Evolutionary conservation across 306 rosid genomes (phyloP).

Genomic region (Cajanus cajan): DNA sequence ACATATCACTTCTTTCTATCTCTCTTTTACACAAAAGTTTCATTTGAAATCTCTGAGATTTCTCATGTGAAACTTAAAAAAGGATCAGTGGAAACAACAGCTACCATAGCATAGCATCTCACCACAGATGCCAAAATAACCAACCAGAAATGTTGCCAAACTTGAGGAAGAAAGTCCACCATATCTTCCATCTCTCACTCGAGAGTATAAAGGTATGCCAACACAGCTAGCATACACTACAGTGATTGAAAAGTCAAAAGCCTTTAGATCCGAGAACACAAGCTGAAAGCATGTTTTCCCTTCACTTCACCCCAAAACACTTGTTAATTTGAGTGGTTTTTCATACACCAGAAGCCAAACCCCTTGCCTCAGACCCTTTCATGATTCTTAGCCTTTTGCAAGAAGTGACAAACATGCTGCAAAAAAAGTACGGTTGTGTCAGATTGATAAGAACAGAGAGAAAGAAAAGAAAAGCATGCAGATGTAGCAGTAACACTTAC

Average conservation of each 20-base stretch:
- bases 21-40: conserved; percentile 19
- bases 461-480: not conserved
- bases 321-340: not conserved
- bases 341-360: conserved; percentile 75
- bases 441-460: conserved; percentile 2
- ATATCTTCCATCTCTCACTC: conserved; percentile 35
- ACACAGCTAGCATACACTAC: conserved; percentile 19
- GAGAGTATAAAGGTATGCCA: conserved; percentile 35
- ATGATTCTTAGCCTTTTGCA: conserved; percentile 91
- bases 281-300: conserved; percentile 43
- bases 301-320: conserved; percentile 27
- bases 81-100: conserved; percentile 29
- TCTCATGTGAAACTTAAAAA: conserved; percentile 26
- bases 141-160: conserved; percentile 38
- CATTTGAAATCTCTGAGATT: conserved; percentile 29
- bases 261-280: conserved; percentile 56
- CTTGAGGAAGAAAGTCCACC: conserved; percentile 28
- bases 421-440: conserved; percentile 11
- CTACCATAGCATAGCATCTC: conserved; percentile 30
- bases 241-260: conserved; percentile 27
- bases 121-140: conserved; percentile 36
- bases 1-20: conserved; percentile 12
- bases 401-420: conserved; percentile 83
- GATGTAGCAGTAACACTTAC: conserved; percentile 45
- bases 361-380: conserved; percentile 89